Evolutionary conservation across 495 filamentous ascomycete species (phyloP), one percentile per base, ranked within the genome.

Genomic region (Aspergillus funiculosus): DNA sequence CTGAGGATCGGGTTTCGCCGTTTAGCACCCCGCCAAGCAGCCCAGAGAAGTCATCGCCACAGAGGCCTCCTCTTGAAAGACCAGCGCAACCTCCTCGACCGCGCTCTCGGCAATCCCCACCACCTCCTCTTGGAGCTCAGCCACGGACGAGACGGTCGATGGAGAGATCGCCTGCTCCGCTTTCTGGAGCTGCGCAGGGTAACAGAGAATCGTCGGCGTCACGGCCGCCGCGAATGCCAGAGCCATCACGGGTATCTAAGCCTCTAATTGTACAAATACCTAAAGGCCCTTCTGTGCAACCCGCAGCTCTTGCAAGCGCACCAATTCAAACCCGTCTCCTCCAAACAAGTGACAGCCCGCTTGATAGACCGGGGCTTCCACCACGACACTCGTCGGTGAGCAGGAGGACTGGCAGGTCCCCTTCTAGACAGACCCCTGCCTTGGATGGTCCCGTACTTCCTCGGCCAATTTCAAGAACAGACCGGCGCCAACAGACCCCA

Each of bases 1-100:
- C 66, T 4, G 75, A 74, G 8, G 75, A 77, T n/a, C 67, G 68
- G 25, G 68, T 85, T 0, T 96, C 92, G 5, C 91, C 92, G 0
- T 96, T 98, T 57, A 90, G 73, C 61, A 95, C 89, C 22, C 91
- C 90, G 8, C 89, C 91, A 10, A 83, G 80, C 43, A 94, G 83
- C 52, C 79, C 80, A 10, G 83, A 79, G 40, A 85, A 78, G 38
- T 62, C 72, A 5, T 38, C 63, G 1, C 20, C 57, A 7, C 64
- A 59, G 39, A 51, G 48, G 1, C 11, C 44, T 4, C 50, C 58
- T 5, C 15, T 51, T 10, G 34, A 26, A 8, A 59, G 52, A 41
- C 27, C 45, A 9, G 25, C 48, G 5, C 37, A 32, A 24, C 17
- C 48, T 26, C 29, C 42, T 14, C 52, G 39, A 3, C 51, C 56